Evolutionary conservation across 2,329 filamentous ascomycete genomes (phyloP).

Genomic region (Cladophialophora chaetospira): DNA sequence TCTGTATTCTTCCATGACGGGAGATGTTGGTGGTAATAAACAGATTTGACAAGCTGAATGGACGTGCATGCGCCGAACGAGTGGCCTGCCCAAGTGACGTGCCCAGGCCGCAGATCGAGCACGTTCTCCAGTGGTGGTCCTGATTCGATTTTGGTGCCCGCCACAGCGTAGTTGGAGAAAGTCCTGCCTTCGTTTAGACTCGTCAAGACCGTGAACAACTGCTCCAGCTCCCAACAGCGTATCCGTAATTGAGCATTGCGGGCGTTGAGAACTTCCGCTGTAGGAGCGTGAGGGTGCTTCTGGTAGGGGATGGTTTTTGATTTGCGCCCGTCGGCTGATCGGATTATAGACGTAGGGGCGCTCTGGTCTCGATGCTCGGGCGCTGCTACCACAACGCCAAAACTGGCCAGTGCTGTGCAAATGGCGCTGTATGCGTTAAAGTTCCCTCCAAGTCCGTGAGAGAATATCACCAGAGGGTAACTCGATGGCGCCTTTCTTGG

Average conservation of each 20-base stretch:
- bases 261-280: constrained; percentile 64
- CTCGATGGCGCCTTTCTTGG: constrained; percentile 51
- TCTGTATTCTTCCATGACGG: constrained; percentile 35
- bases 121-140: constrained; percentile 53
- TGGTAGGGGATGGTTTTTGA: constrained; percentile 45
- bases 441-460: constrained; percentile 78
- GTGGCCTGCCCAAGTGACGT: constrained; percentile 75
- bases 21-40: constrained; percentile 58
- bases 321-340: constrained; percentile 44
- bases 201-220: constrained; percentile 68
- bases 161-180: constrained; percentile 45
- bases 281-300: constrained; percentile 61
- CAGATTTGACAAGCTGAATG: constrained; percentile 76
- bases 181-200: constrained; percentile 62
- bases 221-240: constrained; percentile 75
- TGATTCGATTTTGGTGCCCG: constrained; percentile 3
- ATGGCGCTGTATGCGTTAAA: constrained; percentile 85
- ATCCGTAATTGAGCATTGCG: constrained; percentile 73
- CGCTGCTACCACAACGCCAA: constrained; percentile 78
- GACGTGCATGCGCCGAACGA: constrained; percentile 77
- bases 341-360: constrained; percentile 71
- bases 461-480: constrained; percentile 85
- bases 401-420: constrained; percentile 74
- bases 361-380: constrained; percentile 84
- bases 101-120: constrained; percentile 71